Percentiles rank a stretch among this genome's conserved stretches.
phyloP scores from a whole-genome alignment of 2,329 filamentous ascomycete genomes.

The Exophiala xenobiotica region DNA sequence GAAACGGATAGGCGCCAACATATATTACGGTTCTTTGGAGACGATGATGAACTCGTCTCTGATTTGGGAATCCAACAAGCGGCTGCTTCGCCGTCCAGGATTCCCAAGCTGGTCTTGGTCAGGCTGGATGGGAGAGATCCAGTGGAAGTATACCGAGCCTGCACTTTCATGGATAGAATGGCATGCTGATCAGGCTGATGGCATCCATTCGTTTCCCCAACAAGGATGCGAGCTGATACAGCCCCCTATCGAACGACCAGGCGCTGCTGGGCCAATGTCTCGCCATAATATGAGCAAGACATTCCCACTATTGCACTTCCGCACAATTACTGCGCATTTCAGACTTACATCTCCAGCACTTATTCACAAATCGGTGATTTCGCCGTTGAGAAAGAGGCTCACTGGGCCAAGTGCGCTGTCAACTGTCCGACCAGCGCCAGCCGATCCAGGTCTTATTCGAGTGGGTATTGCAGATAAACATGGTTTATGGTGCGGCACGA shows the following conservation, averaged over 20 bases:
- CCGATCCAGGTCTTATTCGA: constrained; percentile 30
- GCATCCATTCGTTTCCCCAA: constrained; percentile 24
- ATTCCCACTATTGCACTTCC: constrained; percentile 28
- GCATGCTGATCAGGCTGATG: constrained; percentile 22
- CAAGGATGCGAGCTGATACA: constrained; percentile 23
- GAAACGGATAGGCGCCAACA: constrained; percentile 25
- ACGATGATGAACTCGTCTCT: constrained; percentile 30
- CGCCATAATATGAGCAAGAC: constrained; percentile 19
- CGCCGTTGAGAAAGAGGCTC: constrained; percentile 30
- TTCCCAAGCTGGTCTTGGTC: constrained; percentile 32
- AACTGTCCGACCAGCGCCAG: constrained; percentile 29
- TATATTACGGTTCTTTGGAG: constrained; percentile 29
- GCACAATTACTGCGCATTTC: constrained; percentile 26
- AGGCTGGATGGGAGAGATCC: constrained; percentile 31
- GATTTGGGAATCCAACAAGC: constrained; percentile 31
- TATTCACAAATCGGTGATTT: constrained; percentile 30
- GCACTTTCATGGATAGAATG: constrained; percentile 31
- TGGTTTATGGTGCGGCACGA: constrained; percentile 31
- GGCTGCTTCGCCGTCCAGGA: constrained; percentile 21
- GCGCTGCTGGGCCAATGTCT: constrained; percentile 14
- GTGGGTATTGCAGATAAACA: constrained; percentile 28
- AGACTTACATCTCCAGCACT: constrained; percentile 24
- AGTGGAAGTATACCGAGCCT: constrained; percentile 30
- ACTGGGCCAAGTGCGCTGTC: constrained; percentile 31
- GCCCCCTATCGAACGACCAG: constrained; percentile 23